Base-by-base conservation (phyloP, 805 yeast species). In the Metschnikowia koreensis region DNA sequence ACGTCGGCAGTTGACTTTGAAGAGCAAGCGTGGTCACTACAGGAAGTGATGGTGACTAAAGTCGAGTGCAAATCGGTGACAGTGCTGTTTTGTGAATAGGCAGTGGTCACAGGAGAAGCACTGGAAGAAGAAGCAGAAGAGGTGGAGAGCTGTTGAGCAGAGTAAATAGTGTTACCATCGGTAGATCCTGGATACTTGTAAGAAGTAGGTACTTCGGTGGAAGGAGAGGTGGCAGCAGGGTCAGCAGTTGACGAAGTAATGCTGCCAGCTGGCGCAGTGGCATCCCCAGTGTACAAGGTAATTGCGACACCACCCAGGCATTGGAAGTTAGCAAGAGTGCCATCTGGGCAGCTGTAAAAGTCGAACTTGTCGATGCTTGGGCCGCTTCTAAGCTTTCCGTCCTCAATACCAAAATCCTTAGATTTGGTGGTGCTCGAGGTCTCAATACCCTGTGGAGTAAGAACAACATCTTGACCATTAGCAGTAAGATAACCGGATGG, bases 401-500 rank as follows among this genome's bases (percentile, higher is more conserved):
- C 66, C 38, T 47, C 55, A 37, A 62, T 44, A 52, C 74, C 73
- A 42, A 58, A 69, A 49, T 57, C 65, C 49, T 58, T 62, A 31
- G 69, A 60, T 38, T 65, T 66, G 44, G 46, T 48, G 46, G 57
- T 28, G 44, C 48, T 51, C 17, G 58, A 50, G 33, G 59, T 51
- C 16, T 16, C 34, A 26, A 64, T 50, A 44, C 67, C 66, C 1
- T 51, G 53, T 1, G 59, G 54, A 39, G 51, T 44, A 31, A 57
- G 43, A 22, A 50, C 37, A n/a, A 66, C 55, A 48, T 59, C 57
- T 38, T 59, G 38, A 39, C 65, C 70, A 38, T 51, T 55, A 46
- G 59, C 59, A n/a, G 53, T 39, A 22, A 63, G 53, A 60, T 57
- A 67, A 11, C 74, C 74, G 45, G 63, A 53, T 36, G 74, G 73